Evolutionary conservation across 345 rosid species (phyloP).

Genomic region (Balakata baccata): DNA sequence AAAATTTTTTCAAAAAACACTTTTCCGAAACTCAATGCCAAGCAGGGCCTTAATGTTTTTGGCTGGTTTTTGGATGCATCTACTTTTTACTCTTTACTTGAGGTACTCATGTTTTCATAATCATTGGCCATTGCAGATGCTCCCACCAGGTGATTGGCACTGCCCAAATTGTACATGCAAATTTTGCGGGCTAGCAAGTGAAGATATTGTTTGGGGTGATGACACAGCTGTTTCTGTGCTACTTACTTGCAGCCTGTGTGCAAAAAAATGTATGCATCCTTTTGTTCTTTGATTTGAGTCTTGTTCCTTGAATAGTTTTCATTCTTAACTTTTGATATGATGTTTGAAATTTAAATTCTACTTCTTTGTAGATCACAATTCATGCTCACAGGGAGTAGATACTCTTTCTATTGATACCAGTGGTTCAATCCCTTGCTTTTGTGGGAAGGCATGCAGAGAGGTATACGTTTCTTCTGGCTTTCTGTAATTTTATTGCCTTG

Average conservation of each 20-base stretch:
- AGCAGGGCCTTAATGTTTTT: no score
- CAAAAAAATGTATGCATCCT: conserved; percentile 25
- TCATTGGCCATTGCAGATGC: conserved; percentile 26
- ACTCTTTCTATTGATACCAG: conserved; percentile 33
- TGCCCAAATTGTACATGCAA: conserved; percentile 36
- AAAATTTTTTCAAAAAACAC: no score
- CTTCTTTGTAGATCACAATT: conserved; percentile 25
- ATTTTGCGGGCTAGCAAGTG: conserved; percentile 30
- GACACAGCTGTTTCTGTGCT: conserved; percentile 15
- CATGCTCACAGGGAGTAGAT: conserved; percentile 39
- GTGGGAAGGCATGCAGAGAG: conserved; percentile 31
- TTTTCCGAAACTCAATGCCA: no score
- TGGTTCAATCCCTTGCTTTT: conserved; percentile 30
- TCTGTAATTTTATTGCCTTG: no score
- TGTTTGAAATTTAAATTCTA: conserved; percentile 6
- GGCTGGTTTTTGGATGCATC: no score
- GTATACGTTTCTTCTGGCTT: conserved; percentile 10
- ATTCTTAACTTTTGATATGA: background rate
- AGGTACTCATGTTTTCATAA: conserved; percentile 1
- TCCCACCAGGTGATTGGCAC: conserved; percentile 35
- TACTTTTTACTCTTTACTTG: no score
- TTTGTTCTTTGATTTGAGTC: conserved; percentile 14
- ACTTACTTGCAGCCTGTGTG: conserved; percentile 28
- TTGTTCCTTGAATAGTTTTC: conserved; percentile 5
- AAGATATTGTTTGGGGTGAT: conserved; percentile 34